Evolutionary conservation across 768 basidiomycete species (phyloP), one percentile per base, ranked within the genome.

Genomic region (Ramaria sp.): DNA sequence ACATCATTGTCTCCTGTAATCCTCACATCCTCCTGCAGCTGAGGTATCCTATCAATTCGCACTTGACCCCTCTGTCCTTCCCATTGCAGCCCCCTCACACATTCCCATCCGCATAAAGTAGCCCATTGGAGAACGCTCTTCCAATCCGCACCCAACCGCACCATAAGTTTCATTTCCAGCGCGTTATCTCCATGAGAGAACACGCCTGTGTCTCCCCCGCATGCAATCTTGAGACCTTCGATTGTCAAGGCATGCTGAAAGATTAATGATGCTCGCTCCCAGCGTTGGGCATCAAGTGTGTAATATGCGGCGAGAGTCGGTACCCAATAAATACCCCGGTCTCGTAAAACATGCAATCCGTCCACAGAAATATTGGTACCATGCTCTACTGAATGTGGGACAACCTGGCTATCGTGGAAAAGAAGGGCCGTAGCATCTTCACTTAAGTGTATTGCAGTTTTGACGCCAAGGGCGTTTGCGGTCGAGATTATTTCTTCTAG

Each of bases 201-300:
- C 1, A 75, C 73, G 8, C 81, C 82, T 1, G 82, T 84, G 64
- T 84, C 80, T 1, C 82, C 80, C 6, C 82, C 81, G 61, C 77
- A 78, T 6, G 79, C 79, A 50, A 84, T 71, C 51, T 72, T 70
- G 9, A 75, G 71, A 58, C 74, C 66, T 0, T 70, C 72, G 3
- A 64, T 60, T 41, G 65, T 65, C 5, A 83, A 60, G 12, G 74
- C 79, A 5, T 65, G 64, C 50, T 65, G 59, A 67, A 85, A 83
- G 3, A 71, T 70, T 8, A 56, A 57, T 36, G 60, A 58, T 4
- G 68, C 68, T 34, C 57, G 59, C 50, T 68, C 68, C 79, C 78
- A 81, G 24, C 64, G 52, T 28, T 12, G n/a, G 1, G 47, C 30
- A 39, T 38, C 32, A 38, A 34, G 22, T 10, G 71, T 71, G 47